phyloP scores from a whole-genome alignment of 208 protist genomes.

The Blastocrithidia nonstop region DNA sequence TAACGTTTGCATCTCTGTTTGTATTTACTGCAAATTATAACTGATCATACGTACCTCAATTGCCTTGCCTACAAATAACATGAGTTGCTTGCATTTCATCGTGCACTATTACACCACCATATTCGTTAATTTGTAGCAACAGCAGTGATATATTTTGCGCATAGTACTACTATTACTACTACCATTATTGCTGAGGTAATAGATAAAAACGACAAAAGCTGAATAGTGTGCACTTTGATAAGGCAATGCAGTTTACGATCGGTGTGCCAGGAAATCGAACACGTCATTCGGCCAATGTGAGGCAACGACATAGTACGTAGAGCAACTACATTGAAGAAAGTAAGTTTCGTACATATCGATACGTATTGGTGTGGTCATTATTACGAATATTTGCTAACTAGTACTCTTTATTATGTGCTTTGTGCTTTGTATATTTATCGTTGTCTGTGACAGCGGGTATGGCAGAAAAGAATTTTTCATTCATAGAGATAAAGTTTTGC shows the following conservation, averaged over 20 bases:
- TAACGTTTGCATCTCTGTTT: background rate
- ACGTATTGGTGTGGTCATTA: background rate
- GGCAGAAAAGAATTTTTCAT: background rate
- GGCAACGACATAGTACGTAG: conserved; percentile 36
- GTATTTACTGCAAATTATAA: too few relatives aligned
- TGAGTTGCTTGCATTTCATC: conserved; percentile 39
- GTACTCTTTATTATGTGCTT: too few relatives aligned
- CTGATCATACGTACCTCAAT: too few relatives aligned
- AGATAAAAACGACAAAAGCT: conserved; percentile 43
- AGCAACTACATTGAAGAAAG: conserved; percentile 43
- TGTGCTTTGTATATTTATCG: too few relatives aligned
- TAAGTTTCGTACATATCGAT: too few relatives aligned
- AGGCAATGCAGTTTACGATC: conserved; percentile 21
- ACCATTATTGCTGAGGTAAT: background rate
- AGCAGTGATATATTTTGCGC: conserved; percentile 6
- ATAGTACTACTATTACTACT: background rate
- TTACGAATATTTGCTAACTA: too few relatives aligned
- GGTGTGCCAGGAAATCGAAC: conserved; percentile 48
- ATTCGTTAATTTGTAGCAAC: conserved; percentile 18
- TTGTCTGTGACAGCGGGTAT: too few relatives aligned
- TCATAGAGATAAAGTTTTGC: background rate
- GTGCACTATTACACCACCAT: conserved; percentile 31
- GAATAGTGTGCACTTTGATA: conserved; percentile 28
- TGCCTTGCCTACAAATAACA: conserved; percentile 8
- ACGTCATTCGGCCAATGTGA: conserved; percentile 42